Evolutionary conservation across 2,329 filamentous ascomycete genomes (phyloP), one percentile per base, ranked within the genome.

Genomic region (Exophiala bonariae): DNA sequence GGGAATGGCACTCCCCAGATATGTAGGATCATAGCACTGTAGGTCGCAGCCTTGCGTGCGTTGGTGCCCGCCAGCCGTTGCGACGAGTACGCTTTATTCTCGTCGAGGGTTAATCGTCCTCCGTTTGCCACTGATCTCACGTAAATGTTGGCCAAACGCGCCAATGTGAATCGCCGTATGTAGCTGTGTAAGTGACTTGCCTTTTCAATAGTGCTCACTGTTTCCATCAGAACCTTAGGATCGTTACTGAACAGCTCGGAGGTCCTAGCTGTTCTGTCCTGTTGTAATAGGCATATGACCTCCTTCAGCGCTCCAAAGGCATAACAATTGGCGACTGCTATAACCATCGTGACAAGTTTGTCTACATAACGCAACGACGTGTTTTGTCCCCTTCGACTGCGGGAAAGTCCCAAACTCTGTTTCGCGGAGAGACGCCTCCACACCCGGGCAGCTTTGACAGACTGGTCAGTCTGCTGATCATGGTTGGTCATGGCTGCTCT

Each of bases 401-500:
- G 17, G 5, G 36, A 22, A 39, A 39, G 36, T n/a, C 17, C 36
- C n/a, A 19, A 11, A 19, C 19, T 8, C 13, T 22, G 13, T 26
- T 26, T 26, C 23, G 23, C 11, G 11, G 6, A 26, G 23, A 39
- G 36, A n/a, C 36, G 16, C 36, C 11, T 18, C 36, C 19, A 39
- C n/a, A 39, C 19, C 23, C 20, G 36, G 23, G 19, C 22, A 39
- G 36, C 36, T 39, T 39, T 39, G 19, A 39, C 22, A 39, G 36
- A 14, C 3, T 22, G 19, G 5, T 39, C 23, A 6, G 16, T 14
- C 19, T 39, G 19, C 3, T 39, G n/a, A 10, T 39, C 19, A 10
- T 39, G 16, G 16, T 39, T 18, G n/a, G 19, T 22, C n/a, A 20
- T 20, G 22, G 36, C n/a, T 39, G 4, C 16, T 22, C 20, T 39